These are phyloP conservation scores for Sphaerulina musiva DNA, from an alignment of 2,329 filamentous ascomycete species.

Conservation along the genomic window DNA sequence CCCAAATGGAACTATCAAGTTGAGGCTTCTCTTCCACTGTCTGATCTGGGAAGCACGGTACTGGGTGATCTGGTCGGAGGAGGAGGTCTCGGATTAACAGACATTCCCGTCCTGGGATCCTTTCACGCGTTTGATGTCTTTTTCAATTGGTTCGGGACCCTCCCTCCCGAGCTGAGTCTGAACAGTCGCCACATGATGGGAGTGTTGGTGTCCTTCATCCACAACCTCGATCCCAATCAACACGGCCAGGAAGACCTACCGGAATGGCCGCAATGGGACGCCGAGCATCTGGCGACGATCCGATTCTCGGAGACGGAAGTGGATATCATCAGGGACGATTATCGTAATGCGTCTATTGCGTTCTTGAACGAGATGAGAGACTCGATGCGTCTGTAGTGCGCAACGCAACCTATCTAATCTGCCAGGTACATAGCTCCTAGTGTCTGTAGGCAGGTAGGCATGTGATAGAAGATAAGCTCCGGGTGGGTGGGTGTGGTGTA, in stretches of 20 bases:
- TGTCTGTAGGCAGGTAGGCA: not conserved
- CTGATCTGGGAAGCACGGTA: not conserved
- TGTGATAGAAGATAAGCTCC: not conserved
- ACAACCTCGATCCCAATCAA: conserved; percentile 17
- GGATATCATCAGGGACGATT: conserved; percentile 14
- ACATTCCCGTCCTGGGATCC: conserved; percentile 14
- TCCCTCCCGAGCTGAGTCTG: conserved; percentile 9
- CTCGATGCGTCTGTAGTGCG: not conserved
- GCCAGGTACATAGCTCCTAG: too few species aligned
- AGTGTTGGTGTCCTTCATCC: conserved; percentile 13
- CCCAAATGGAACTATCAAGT: conserved; percentile 12
- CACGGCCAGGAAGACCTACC: conserved; percentile 4
- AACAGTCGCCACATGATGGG: conserved; percentile 11
- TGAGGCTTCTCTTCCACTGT: conserved; percentile 8
- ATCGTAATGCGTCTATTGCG: conserved; percentile 9
- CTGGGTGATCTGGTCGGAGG: conserved; percentile 4
- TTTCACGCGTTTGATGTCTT: conserved; percentile 19
- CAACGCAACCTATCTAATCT: too few species aligned
- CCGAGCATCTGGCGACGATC: conserved; percentile 2
- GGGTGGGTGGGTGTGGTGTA: not conserved
- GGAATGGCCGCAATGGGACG: conserved; percentile 15
- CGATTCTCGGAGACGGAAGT: conserved; percentile 13
- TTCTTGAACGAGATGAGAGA: conserved; percentile 11
- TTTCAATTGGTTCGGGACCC: conserved; percentile 12
- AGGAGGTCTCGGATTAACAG: not conserved